Conservation (phyloP, 495 filamentous ascomycete genomes). For the Penicillium alfredii region DNA sequence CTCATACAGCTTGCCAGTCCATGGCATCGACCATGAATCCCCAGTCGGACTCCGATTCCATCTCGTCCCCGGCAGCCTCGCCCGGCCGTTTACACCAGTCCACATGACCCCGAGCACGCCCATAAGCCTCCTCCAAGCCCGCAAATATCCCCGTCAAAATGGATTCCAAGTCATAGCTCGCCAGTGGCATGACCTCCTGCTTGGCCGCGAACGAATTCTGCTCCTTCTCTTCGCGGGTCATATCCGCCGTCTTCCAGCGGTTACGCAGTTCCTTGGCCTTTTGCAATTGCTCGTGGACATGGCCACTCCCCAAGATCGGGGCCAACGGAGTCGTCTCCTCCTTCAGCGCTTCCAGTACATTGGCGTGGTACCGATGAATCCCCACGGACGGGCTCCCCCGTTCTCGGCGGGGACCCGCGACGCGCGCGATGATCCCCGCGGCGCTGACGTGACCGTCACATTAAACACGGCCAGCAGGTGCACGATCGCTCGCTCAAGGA, state of each 20-base stretch:
- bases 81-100: constrained; percentile 15
- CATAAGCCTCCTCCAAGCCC: constrained; percentile 33
- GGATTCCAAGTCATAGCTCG: constrained; percentile 49
- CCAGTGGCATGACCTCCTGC: constrained; percentile 28
- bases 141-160: constrained; percentile 43
- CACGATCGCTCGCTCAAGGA: constrained; percentile 58
- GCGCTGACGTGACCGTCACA: constrained; percentile 40
- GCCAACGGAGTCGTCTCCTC: constrained; percentile 45
- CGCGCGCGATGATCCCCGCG: no score
- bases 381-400: constrained; percentile 7
- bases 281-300: constrained; percentile 43
- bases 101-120: constrained; percentile 23
- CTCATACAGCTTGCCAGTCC: constrained; percentile 54
- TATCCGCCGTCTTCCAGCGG: constrained; percentile 57
- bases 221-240: constrained; percentile 31
- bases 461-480: constrained; percentile 54
- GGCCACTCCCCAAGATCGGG: constrained; percentile 41
- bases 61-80: constrained; percentile 3
- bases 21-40: constrained; percentile 61
- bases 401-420: constrained; percentile 4
- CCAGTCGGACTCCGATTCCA: constrained; percentile 38
- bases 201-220: constrained; percentile 9
- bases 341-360: constrained; percentile 53
- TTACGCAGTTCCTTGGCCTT: constrained; percentile 61
- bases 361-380: constrained; percentile 56